These are phyloP conservation scores for Jacaranda mimosifolia DNA, from an alignment of 257 asterid species.

Conservation along the genomic window DNA sequence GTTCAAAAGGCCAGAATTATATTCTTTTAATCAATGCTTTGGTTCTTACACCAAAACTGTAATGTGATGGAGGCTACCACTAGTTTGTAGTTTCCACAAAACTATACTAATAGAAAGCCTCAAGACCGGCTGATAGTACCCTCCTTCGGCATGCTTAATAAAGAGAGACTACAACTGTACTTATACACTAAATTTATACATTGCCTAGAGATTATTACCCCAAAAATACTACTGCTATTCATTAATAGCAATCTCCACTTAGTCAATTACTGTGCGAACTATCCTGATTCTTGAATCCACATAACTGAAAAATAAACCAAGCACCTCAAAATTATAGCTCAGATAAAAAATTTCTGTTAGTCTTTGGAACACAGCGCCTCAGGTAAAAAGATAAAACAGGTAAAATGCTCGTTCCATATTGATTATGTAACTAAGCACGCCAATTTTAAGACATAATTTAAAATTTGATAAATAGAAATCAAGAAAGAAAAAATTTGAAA, in stretches of 20 bases:
- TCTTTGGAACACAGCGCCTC: too few relatives aligned
- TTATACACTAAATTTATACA: neutral
- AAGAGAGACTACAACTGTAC: neutral
- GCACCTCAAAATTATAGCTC: neutral
- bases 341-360: neutral
- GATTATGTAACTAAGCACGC: too few relatives aligned
- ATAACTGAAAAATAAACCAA: neutral
- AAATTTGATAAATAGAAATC: too few relatives aligned
- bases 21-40: neutral
- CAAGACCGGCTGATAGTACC: neutral
- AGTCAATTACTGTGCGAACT: neutral
- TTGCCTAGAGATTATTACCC: neutral
- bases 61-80: neutral
- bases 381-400: too few relatives aligned
- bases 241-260: constrained; percentile 14
- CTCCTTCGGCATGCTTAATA: constrained; percentile 15
- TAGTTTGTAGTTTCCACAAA: constrained; percentile 12
- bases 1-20: constrained; percentile 16
- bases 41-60: neutral
- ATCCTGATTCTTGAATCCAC: neutral
- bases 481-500: neutral
- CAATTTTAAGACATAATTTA: too few relatives aligned
- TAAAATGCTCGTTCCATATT: too few relatives aligned
- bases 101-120: too few relatives aligned
- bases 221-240: neutral